phyloP scores from a whole-genome alignment of 345 rosid genomes.

The Bruguiera parviflora region DNA sequence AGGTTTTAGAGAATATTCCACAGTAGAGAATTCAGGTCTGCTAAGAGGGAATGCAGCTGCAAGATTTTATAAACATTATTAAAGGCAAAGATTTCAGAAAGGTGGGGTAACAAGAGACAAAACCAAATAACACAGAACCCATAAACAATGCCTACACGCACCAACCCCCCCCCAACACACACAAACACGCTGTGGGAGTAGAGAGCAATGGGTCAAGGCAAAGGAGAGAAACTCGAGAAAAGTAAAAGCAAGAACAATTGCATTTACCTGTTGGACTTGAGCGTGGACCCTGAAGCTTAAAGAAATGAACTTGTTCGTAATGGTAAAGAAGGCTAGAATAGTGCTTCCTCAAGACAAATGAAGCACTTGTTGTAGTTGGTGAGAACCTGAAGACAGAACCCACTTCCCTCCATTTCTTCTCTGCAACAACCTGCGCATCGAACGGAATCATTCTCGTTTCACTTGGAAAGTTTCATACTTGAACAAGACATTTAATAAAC shows the following conservation, averaged over 20 bases:
- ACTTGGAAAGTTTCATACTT: background rate
- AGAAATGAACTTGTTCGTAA: conserved; percentile 87
- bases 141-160: conserved; percentile 9
- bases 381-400: conserved; percentile 82
- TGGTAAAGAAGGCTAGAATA: conserved; percentile 76
- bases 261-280: conserved; percentile 49
- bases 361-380: conserved; percentile 93
- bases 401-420: conserved; percentile 99
- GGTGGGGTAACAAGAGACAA: background rate
- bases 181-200: background rate
- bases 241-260: background rate
- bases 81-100: background rate
- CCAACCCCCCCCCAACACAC: too few relatives aligned
- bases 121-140: background rate
- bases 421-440: conserved; percentile 65
- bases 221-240: background rate
- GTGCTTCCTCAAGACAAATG: conserved; percentile 86
- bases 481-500: too few relatives aligned
- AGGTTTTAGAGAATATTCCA: conserved; percentile 50
- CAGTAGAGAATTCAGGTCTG: conserved; percentile 53
- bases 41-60: conserved; percentile 46
- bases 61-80: background rate
- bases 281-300: conserved; percentile 59
- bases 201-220: background rate
- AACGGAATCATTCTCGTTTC: too few relatives aligned